A percentile compares a stretch with the other conserved stretches of the same genome.
Evolutionary conservation across 2,329 filamentous ascomycete species (phyloP).

Genomic region (Graphium sp.): DNA sequence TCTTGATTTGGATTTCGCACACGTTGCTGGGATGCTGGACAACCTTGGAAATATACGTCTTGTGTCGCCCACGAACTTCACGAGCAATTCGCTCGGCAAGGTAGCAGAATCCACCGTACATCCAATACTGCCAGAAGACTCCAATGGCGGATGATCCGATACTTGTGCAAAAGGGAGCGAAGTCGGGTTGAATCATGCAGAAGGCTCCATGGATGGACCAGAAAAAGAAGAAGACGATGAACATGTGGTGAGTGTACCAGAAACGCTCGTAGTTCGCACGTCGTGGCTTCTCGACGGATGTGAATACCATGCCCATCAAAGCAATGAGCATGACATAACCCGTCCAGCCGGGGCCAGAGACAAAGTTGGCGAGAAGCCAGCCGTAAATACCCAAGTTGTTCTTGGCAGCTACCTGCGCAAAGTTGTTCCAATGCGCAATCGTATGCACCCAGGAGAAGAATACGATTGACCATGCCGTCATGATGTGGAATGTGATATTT

Average conservation of each 20-base stretch:
- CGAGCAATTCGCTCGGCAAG: slow-evolving; percentile 63
- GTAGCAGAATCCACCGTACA: slow-evolving; percentile 68
- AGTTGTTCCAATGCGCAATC: slow-evolving; percentile 76
- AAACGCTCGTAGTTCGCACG: slow-evolving; percentile 77
- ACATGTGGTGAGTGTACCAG: slow-evolving; percentile 83
- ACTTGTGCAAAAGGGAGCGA: slow-evolving; percentile 60
- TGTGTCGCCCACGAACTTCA: slow-evolving; percentile 65
- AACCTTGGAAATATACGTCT: slow-evolving; percentile 77
- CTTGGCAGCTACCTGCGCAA: slow-evolving; percentile 58
- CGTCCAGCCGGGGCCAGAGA: slow-evolving; percentile 69
- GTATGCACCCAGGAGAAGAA: slow-evolving; percentile 82
- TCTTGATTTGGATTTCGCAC: slow-evolving; percentile 84
- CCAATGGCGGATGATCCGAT: slow-evolving; percentile 49
- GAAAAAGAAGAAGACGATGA: slow-evolving; percentile 77
- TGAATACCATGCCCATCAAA: slow-evolving; percentile 63
- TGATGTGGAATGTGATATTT: slow-evolving; percentile 80
- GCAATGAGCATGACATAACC: slow-evolving; percentile 72
- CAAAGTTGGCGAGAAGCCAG: slow-evolving; percentile 60
- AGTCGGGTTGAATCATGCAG: slow-evolving; percentile 79
- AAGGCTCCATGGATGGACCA: slow-evolving; percentile 83
- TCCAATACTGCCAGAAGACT: slow-evolving; percentile 84
- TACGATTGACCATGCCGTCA: slow-evolving; percentile 72
- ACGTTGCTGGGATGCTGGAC: slow-evolving; percentile 82
- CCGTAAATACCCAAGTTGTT: slow-evolving; percentile 65
- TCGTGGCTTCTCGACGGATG: slow-evolving; percentile 60